Evolutionary conservation across 1,284 basidiomycete genomes (phyloP).

Genomic region (Irpex sp.): DNA sequence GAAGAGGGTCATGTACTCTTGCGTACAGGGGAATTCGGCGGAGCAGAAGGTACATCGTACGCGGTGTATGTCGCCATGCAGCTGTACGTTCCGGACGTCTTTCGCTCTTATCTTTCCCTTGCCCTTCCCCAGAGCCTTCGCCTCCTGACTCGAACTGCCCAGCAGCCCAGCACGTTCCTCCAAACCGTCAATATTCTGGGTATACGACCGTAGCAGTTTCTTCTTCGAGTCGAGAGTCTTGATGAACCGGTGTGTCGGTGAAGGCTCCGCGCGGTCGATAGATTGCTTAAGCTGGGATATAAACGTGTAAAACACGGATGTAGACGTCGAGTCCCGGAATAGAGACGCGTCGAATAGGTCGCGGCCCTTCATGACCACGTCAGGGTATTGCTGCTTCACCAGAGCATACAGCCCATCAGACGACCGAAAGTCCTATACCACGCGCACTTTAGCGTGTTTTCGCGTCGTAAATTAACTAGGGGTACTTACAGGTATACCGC

Average conservation of each 20-base stretch:
- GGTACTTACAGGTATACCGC: conserved; percentile 78
- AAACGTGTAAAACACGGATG: conserved; percentile 90
- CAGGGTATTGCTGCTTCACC: conserved; percentile 80
- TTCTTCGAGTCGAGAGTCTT: conserved; percentile 80
- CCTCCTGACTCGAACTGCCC: conserved; percentile 52
- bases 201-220: conserved; percentile 85
- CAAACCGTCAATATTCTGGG: conserved; percentile 93
- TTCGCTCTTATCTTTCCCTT: conserved; percentile 59
- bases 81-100: conserved; percentile 78
- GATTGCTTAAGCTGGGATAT: conserved; percentile 85
- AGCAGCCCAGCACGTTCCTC: conserved; percentile 78
- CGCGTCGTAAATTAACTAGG: conserved; percentile 10
- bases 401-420: conserved; percentile 85
- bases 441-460: neutral
- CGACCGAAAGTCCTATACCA: conserved; percentile 78
- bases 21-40: conserved; percentile 63
- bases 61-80: conserved; percentile 87
- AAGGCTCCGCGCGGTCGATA: conserved; percentile 76
- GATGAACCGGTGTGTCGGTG: conserved; percentile 86
- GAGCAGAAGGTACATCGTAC: conserved; percentile 83
- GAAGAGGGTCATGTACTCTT: conserved; percentile 60
- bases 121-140: conserved; percentile 44
- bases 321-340: conserved; percentile 81
- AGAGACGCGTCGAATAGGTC: conserved; percentile 87
- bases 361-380: conserved; percentile 79